Conservation (phyloP, 140 eudicot species). For the Erigeron philadelphicus region DNA sequence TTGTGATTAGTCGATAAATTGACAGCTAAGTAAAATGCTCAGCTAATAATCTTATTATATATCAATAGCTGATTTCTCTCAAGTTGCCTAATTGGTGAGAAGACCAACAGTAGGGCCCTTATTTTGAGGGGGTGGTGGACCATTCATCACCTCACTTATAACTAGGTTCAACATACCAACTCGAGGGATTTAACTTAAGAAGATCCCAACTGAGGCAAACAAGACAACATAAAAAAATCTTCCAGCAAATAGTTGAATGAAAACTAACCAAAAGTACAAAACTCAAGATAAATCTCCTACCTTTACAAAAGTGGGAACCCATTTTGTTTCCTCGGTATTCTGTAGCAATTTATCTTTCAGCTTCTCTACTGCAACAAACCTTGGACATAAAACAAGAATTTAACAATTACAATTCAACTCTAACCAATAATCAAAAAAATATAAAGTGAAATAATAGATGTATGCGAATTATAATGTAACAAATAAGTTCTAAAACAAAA, state of each 20-base stretch:
- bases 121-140: no score
- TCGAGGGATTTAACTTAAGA: no score
- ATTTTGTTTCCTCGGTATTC: slow-evolving; percentile 69
- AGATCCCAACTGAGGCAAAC: not conserved
- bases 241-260: not conserved
- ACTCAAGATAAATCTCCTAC: slow-evolving; percentile 19
- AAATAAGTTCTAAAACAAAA: not conserved
- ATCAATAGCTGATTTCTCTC: not conserved
- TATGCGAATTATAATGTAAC: not conserved
- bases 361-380: slow-evolving; percentile 94
- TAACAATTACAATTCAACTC: not conserved
- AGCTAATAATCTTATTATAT: not conserved
- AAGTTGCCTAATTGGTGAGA: no score
- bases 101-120: no score
- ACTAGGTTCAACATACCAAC: no score
- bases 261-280: not conserved
- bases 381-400: slow-evolving; percentile 19
- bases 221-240: not conserved
- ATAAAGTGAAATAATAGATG: not conserved
- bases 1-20: not conserved
- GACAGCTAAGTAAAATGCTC: not conserved
- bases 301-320: slow-evolving; percentile 97
- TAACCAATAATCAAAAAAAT: not conserved
- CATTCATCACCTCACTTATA: no score
- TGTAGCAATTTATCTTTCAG: slow-evolving; percentile 76